Evolutionary conservation across 2,329 filamentous ascomycete species (phyloP), one percentile per base, ranked within the genome.

Genomic region (Furcasterigmium sp.): DNA sequence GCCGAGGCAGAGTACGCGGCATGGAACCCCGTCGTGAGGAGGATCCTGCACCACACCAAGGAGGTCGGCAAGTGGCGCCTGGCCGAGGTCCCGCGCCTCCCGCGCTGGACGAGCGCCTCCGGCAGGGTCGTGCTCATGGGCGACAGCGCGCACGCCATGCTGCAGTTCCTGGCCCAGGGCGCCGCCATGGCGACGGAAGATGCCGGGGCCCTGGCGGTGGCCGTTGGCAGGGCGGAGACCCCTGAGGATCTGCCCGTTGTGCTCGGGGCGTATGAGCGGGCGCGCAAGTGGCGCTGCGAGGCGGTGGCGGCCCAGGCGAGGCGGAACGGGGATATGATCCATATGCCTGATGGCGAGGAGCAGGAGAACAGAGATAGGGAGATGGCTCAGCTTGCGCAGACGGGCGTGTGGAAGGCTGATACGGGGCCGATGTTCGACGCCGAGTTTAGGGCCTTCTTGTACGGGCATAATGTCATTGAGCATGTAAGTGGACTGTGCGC

Each of bases 121-220:
- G 37, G 37, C 3, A 18, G 15, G 5, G 37, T 39, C 3, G 37
- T 39, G 23, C 26, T 39, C 20, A 39, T 39, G 23, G 37, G 37
- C n/a, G 37, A 39, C 25, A 29, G 19, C 25, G 37, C 37, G 23
- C 37, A 39, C 18, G 37, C 37, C 13, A 39, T 39, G 37, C 15
- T 39, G 3, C 37, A 28, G 10, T 39, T 29, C 25, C 37, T 39
- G 17, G 37, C 37, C 23, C 37, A 39, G 18, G 37, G 37, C 15
- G 37, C 37, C 11, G 37, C 37, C 14, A 38, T 38, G 37, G 37
- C 37, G 4, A 39, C 37, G 4, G 7, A 7, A 7, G 11, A 7
- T 11, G 37, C 28, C 14, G 37, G 29, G 7, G 37, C 23, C 14
- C 23, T 15, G 2, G 23, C 37, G 6, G 13, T 39, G 8, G 23